Evolutionary conservation across 257 asterid species (phyloP).

Genomic region (Jaltomata sinuosa): DNA sequence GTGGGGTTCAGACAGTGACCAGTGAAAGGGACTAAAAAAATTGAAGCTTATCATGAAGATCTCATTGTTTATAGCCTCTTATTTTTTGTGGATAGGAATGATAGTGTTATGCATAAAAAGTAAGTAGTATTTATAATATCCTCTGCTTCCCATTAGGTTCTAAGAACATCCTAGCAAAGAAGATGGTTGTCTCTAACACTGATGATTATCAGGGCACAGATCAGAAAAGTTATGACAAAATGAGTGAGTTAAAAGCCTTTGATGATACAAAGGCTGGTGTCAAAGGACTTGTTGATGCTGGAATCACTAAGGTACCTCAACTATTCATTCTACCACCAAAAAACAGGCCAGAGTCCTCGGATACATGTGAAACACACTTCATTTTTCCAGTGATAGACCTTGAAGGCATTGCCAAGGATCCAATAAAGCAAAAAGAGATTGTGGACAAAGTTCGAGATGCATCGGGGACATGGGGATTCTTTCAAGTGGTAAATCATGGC

Average conservation of each 20-base stretch:
- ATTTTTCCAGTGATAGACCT: background rate
- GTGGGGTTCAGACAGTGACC: background rate
- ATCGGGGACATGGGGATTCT: background rate
- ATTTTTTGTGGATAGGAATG: background rate
- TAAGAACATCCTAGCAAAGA: background rate
- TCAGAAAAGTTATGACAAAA: background rate
- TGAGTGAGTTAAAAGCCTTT: background rate
- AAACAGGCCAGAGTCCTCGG: background rate
- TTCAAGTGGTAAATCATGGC: background rate
- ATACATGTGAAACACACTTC: background rate
- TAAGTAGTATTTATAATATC: background rate
- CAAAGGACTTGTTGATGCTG: background rate
- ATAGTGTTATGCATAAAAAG: background rate
- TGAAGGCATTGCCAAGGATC: background rate
- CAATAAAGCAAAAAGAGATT: background rate
- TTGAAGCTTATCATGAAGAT: background rate
- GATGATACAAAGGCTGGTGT: background rate
- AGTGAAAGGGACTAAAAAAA: background rate
- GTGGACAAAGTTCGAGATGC: slow-evolving; percentile 26
- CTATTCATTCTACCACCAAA: background rate
- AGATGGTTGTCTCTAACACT: background rate
- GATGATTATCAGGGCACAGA: background rate
- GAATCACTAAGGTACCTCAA: background rate
- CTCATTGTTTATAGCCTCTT: background rate
- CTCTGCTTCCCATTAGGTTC: background rate